Base-by-base conservation (phyloP, 2,329 filamentous ascomycete genomes). In the Diaporthe humulicola region DNA sequence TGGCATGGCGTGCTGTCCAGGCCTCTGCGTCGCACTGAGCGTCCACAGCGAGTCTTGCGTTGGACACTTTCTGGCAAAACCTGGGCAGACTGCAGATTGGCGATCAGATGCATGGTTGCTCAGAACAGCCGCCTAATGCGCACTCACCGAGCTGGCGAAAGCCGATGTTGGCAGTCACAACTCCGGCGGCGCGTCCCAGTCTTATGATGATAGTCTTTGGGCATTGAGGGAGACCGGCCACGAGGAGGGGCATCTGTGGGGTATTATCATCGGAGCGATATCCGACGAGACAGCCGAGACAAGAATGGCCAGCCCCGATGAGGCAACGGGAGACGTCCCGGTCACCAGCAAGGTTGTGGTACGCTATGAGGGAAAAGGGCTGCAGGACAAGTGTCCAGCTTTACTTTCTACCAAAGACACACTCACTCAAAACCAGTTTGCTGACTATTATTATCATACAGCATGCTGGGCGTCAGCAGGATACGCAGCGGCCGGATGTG, bases 401-500 rank as follows among this genome's bases (percentile, higher is more conserved):
- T 40, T 54, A 42, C 19, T 28, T 42, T 28, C 12, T 52, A 4
- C 30, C 17, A 61, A 19, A 6, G 19, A 0, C n/a, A 15, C 48
- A 56, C 28, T n/a, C 42, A 42, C 25, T 33, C 6, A 15, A 38
- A n/a, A 33, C n/a, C 19, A 48, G 6, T 25, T 10, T 22, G 69
- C 75, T 78, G 64, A 76, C 70, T 17, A n/a, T 22, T 12, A 10
- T 33, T 28, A 38, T 33, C 50, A 61, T 17, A 77, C 76, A 96
- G 94, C 93, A 77, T 97, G 94, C 85, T 97, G 94, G 94, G 94
- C 94, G 1, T 96, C 94, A 3, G 90, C 92, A 40, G 94, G 94
- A 64, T 93, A 93, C 84, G 93, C 86, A 82, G 86, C 89, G 8
- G 81, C 87, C 17, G 90, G 90, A 50, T 93, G 91, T 82, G 87